phyloP scores from a whole-genome alignment of 2,329 filamentous ascomycete genomes.

The Colletotrichum liriopes region DNA sequence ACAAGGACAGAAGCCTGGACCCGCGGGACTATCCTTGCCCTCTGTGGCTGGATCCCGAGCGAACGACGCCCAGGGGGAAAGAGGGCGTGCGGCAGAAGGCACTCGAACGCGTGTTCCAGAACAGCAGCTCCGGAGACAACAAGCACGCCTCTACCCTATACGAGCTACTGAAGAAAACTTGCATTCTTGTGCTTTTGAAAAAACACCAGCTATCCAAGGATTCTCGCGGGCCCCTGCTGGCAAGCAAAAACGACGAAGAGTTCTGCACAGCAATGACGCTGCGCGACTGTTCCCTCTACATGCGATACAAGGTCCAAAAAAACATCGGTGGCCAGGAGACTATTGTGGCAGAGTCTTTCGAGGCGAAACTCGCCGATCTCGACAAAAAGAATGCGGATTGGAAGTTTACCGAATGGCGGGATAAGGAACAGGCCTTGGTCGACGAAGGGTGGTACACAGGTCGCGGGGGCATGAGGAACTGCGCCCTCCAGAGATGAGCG shows the following conservation, averaged over 20 bases:
- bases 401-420: constrained; percentile 80
- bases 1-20: constrained; percentile 26
- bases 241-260: constrained; percentile 58
- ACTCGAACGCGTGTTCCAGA: constrained; percentile 22
- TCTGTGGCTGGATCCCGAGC: constrained; percentile 38
- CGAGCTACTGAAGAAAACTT: constrained; percentile 12
- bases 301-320: constrained; percentile 58
- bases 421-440: constrained; percentile 74
- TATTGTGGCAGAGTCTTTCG: constrained; percentile 53
- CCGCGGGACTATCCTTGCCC: constrained; percentile 40
- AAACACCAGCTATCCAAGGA: constrained; percentile 60
- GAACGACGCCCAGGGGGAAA: not conserved
- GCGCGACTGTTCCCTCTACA: constrained; percentile 83
- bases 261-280: constrained; percentile 84
- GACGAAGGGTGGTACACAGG: constrained; percentile 76
- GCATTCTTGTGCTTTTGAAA: constrained; percentile 19
- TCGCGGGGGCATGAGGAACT: constrained; percentile 37
- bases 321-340: not conserved
- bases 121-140: constrained; percentile 19
- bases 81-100: constrained; percentile 21
- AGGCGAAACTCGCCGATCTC: constrained; percentile 80
- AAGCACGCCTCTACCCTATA: constrained; percentile 27
- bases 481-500: constrained; percentile 27
- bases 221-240: constrained; percentile 59
- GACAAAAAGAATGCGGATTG: constrained; percentile 80